Percentiles rank a stretch among this genome's conserved stretches.
These are phyloP conservation scores for Jamesozyma jinghongensis DNA, from an alignment of 805 yeast species.

Conservation along the genomic window DNA sequence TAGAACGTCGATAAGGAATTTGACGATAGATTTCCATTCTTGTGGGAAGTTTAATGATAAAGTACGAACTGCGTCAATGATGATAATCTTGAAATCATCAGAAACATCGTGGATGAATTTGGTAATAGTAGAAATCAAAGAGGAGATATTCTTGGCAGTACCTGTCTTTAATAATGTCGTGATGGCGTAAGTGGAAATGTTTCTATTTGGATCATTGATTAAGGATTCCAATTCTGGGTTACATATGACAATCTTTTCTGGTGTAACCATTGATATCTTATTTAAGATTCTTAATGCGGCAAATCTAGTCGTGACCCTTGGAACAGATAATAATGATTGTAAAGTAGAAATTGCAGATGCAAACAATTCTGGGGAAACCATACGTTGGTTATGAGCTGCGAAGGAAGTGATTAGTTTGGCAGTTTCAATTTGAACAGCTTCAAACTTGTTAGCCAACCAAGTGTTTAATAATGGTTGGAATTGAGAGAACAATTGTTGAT, in stretches of 20 bases:
- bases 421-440: constrained; percentile 88
- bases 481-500: constrained; percentile 43
- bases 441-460: constrained; percentile 73
- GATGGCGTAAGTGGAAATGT: constrained; percentile 93
- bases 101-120: constrained; percentile 87
- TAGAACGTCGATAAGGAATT: constrained; percentile 72
- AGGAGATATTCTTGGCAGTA: constrained; percentile 79
- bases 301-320: constrained; percentile 82
- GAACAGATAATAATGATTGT: constrained; percentile 71
- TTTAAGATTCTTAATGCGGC: constrained; percentile 89
- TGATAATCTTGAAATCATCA: constrained; percentile 91
- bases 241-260: constrained; percentile 69
- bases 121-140: constrained; percentile 78
- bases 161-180: constrained; percentile 94
- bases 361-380: constrained; percentile 55
- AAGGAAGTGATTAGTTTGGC: constrained; percentile 44
- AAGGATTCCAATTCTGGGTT: constrained; percentile 79
- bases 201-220: constrained; percentile 80
- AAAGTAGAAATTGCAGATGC: constrained; percentile 64
- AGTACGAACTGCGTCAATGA: constrained; percentile 89
- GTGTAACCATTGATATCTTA: constrained; percentile 71
- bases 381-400: constrained; percentile 46
- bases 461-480: constrained; percentile 48
- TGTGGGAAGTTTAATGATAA: constrained; percentile 88
- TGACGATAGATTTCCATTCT: constrained; percentile 73